Evolutionary conservation across 1,284 basidiomycete species (phyloP).

Genomic region (Sanghuangporus sanghuang): DNA sequence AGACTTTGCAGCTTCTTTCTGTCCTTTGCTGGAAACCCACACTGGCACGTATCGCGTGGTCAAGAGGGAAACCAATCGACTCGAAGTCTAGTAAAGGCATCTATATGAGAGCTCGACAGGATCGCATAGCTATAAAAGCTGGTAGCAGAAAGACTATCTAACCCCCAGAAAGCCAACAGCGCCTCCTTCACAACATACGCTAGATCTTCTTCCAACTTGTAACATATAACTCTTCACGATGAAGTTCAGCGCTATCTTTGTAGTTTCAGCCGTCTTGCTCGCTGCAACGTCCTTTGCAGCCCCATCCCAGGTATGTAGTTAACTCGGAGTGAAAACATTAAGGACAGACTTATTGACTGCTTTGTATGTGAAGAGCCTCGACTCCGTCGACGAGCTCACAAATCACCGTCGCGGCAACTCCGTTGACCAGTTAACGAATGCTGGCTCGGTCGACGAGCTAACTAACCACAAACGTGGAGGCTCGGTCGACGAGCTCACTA

Average conservation of each 20-base stretch:
- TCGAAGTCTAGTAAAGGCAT: too few relatives aligned
- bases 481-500: too few relatives aligned
- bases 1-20: too few relatives aligned
- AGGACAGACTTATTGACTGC: too few relatives aligned
- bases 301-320: not conserved
- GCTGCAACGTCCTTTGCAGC: not conserved
- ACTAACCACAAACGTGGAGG: not conserved
- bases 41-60: too few relatives aligned
- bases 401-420: not conserved
- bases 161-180: not conserved
- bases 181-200: not conserved
- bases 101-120: too few relatives aligned
- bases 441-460: not conserved
- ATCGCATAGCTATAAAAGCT: not conserved
- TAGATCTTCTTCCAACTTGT: not conserved
- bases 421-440: not conserved
- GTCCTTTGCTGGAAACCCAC: too few relatives aligned
- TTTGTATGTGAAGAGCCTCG: not conserved
- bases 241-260: conserved; percentile 1
- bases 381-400: not conserved
- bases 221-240: not conserved
- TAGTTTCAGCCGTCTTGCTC: not conserved
- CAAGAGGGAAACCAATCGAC: too few relatives aligned
- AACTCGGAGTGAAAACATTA: too few relatives aligned
- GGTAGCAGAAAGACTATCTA: not conserved